A percentile compares a stretch with the other conserved stretches of the same genome.
These are phyloP conservation scores for Pleurotus ostreatus DNA, from an alignment of 768 basidiomycete genomes.

Conservation along the genomic window DNA sequence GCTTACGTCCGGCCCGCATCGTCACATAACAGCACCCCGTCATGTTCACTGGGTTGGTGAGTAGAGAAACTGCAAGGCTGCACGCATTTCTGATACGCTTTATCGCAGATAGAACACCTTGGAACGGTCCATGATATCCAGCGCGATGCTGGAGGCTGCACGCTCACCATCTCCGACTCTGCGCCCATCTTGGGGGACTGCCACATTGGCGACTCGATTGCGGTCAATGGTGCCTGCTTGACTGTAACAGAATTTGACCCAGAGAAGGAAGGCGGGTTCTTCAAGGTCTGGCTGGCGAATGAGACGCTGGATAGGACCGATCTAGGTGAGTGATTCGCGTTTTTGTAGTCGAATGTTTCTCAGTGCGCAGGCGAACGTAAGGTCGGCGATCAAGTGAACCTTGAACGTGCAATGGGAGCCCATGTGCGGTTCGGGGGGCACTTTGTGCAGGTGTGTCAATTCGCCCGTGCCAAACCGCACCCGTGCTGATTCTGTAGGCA, in stretches of 20 bases:
- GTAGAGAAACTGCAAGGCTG: conserved; percentile 16
- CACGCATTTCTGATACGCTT: neutral
- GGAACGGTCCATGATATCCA: conserved; percentile 67
- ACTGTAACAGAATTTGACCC: conserved; percentile 85
- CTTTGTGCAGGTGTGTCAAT: conserved; percentile 77
- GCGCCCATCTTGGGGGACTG: conserved; percentile 81
- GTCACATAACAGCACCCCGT: neutral
- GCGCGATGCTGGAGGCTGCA: conserved; percentile 73
- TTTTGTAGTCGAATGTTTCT: neutral
- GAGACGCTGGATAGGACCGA: conserved; percentile 92
- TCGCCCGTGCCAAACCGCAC: neutral
- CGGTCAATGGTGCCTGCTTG: conserved; percentile 83
- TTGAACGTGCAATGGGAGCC: conserved; percentile 92
- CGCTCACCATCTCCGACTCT: conserved; percentile 70
- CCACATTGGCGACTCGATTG: conserved; percentile 91
- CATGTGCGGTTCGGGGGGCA: conserved; percentile 95
- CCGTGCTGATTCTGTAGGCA: conserved; percentile 47
- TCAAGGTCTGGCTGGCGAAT: conserved; percentile 93
- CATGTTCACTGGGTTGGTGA: conserved; percentile 82
- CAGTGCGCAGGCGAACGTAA: conserved; percentile 60
- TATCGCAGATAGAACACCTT: conserved; percentile 79
- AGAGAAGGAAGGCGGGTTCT: conserved; percentile 64
- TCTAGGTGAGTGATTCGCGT: conserved; percentile 52
- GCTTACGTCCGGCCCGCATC: neutral
- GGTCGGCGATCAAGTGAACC: conserved; percentile 79